A percentile compares a stretch with the other conserved stretches of the same genome.
Evolutionary conservation across 495 filamentous ascomycete species (phyloP).

Genomic region (Terfezia boudieri): DNA sequence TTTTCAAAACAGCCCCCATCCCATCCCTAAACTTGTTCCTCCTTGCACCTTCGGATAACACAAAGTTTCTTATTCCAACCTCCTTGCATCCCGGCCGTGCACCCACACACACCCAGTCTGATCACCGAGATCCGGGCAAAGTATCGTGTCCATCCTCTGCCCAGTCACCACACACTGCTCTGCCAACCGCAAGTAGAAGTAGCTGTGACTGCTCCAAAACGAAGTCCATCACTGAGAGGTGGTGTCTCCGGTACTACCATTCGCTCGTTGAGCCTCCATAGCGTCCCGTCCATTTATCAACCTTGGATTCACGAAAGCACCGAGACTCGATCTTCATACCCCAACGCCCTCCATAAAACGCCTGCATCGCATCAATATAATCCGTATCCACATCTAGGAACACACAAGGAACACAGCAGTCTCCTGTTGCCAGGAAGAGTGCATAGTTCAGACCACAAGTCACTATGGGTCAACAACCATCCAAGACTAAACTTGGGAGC

Average conservation of each 20-base stretch:
- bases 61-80: background rate
- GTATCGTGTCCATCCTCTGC: no score
- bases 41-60: no score
- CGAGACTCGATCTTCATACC: conserved; percentile 8
- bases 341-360: conserved; percentile 14
- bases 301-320: conserved; percentile 7
- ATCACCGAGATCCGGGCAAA: background rate
- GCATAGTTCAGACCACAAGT: conserved; percentile 19
- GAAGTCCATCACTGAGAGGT: conserved; percentile 25
- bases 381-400: conserved; percentile 5
- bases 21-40: no score
- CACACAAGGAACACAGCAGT: conserved; percentile 6
- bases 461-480: conserved; percentile 79
- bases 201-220: conserved; percentile 10
- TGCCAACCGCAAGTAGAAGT: background rate
- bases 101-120: background rate
- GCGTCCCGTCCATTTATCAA: conserved; percentile 12
- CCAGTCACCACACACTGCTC: no score
- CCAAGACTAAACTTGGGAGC: conserved; percentile 33
- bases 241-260: conserved; percentile 32
- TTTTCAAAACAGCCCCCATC: no score
- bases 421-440: conserved; percentile 14
- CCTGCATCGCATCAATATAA: conserved; percentile 15
- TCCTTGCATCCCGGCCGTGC: background rate
- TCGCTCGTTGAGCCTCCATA: conserved; percentile 35